These are phyloP conservation scores for Amphirosellinia nigrospora DNA, from an alignment of 495 filamentous ascomycete genomes.

Conservation along the genomic window DNA sequence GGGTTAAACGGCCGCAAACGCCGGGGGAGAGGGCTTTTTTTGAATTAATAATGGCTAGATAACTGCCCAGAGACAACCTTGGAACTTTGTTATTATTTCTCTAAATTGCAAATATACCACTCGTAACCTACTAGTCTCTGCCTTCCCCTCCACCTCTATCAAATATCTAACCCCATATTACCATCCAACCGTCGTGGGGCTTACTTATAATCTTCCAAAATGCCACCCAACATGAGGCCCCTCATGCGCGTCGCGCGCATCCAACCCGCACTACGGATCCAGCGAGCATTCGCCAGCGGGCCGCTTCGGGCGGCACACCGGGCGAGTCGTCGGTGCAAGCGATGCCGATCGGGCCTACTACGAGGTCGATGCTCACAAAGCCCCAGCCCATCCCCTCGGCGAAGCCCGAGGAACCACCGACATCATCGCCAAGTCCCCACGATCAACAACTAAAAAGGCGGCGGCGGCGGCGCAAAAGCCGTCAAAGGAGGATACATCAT, in stretches of 20 bases:
- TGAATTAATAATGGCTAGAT: too few relatives aligned
- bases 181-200: not conserved
- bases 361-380: constrained; percentile 46
- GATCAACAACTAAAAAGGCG: constrained; percentile 32
- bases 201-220: constrained; percentile 8
- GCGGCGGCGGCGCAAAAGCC: too few relatives aligned
- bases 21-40: not conserved
- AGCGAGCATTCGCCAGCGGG: constrained; percentile 34
- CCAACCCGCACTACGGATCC: constrained; percentile 27
- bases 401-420: constrained; percentile 47
- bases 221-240: constrained; percentile 35
- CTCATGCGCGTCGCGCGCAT: constrained; percentile 38
- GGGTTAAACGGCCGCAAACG: constrained; percentile 8
- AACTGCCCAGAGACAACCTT: too few relatives aligned
- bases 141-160: not conserved
- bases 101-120: too few relatives aligned
- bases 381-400: constrained; percentile 38
- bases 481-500: constrained; percentile 10
- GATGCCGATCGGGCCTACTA: constrained; percentile 41
- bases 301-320: constrained; percentile 36
- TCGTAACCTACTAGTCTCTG: too few relatives aligned
- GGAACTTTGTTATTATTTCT: too few relatives aligned
- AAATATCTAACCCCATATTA: not conserved
- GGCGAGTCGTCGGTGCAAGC: constrained; percentile 29
- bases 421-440: constrained; percentile 43